These are phyloP conservation scores for Xanthoceras sorbifolium DNA, from an alignment of 345 rosid species.

Conservation along the genomic window DNA sequence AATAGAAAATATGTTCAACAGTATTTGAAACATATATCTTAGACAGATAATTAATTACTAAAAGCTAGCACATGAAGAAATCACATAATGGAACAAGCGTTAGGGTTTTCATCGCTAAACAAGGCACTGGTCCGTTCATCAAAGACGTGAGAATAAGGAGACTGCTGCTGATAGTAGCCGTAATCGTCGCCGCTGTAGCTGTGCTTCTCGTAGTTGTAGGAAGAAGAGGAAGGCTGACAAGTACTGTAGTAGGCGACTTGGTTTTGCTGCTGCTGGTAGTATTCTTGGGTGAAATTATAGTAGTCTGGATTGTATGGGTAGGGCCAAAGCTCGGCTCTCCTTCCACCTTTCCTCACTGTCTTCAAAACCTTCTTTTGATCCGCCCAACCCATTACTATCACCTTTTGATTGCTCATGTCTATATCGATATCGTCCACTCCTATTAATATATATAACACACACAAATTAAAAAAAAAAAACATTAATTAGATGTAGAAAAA, in stretches of 20 bases:
- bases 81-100: conserved; percentile 73
- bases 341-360: conserved; percentile 55
- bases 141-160: conserved; percentile 37
- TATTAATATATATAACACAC: conserved; percentile 29
- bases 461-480: background rate
- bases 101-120: conserved; percentile 79
- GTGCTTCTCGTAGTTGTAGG: conserved; percentile 56
- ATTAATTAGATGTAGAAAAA: background rate
- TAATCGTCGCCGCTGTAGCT: conserved; percentile 44
- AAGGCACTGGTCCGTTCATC: conserved; percentile 43
- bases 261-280: conserved; percentile 11
- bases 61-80: no score
- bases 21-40: no score
- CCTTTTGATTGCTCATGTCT: conserved; percentile 66
- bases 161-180: conserved; percentile 45
- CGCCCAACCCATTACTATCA: conserved; percentile 74
- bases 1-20: no score
- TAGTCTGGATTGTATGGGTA: conserved; percentile 57
- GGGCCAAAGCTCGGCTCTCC: conserved; percentile 73
- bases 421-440: conserved; percentile 68
- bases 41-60: no score
- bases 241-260: conserved; percentile 10
- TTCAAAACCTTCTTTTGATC: conserved; percentile 62
- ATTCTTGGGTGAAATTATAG: conserved; percentile 32
- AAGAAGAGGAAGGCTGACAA: conserved; percentile 18